Percentiles rank a stretch among this genome's conserved stretches.
Conservation (phyloP, 2,329 filamentous ascomycete species). For the Pseudogymnoascus sp. region DNA sequence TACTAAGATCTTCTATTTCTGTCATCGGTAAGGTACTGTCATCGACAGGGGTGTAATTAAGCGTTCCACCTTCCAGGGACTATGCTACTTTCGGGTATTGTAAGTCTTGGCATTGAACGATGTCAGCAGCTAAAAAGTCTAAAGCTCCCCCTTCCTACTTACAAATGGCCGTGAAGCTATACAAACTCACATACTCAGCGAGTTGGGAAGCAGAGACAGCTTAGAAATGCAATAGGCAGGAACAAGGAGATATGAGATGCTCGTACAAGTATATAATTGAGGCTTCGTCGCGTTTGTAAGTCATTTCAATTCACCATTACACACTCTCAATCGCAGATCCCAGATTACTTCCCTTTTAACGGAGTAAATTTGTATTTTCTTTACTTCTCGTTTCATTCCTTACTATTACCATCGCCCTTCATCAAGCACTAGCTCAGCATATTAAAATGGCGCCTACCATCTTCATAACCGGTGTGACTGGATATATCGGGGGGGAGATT, state of each 20-base stretch:
- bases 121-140: background rate
- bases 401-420: background rate
- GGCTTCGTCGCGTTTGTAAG: background rate
- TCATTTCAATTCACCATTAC: background rate
- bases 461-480: slow-evolving; percentile 21
- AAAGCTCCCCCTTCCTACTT: background rate
- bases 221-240: background rate
- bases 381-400: background rate
- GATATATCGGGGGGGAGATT: slow-evolving; percentile 20
- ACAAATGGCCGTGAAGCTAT: background rate
- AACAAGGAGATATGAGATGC: background rate
- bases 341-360: background rate
- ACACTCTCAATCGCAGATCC: background rate
- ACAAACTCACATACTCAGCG: background rate
- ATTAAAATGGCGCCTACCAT: slow-evolving; percentile 15
- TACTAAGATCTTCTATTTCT: background rate
- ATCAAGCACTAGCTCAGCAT: background rate
- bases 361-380: background rate
- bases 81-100: background rate
- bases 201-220: background rate
- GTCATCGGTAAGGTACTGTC: background rate
- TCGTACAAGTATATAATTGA: background rate
- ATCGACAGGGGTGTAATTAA: background rate
- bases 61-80: background rate
- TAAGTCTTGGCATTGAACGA: background rate